A percentile compares a stretch with the other conserved stretches of the same genome.
phyloP scores from a whole-genome alignment of 768 basidiomycete genomes.

The Megacollybia marginata region DNA sequence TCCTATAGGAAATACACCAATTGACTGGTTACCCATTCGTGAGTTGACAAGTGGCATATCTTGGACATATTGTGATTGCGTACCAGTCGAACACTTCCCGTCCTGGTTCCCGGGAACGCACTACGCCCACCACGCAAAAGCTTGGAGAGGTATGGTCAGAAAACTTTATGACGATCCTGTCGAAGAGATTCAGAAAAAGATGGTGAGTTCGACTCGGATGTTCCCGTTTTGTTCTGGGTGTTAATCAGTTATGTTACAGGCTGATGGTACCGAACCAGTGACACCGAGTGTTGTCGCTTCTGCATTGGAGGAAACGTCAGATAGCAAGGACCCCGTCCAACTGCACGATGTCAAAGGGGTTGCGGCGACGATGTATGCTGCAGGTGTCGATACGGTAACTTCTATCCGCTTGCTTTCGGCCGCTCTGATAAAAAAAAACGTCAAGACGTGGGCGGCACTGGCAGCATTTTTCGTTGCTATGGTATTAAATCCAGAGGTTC shows the following conservation, averaged over 20 bases:
- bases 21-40: conserved; percentile 12
- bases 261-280: conserved; percentile 1
- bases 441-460: conserved; percentile 1
- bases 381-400: conserved; percentile 10
- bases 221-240: neutral
- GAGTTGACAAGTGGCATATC: conserved; percentile 1
- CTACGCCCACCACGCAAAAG: conserved; percentile 9
- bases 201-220: conserved; percentile 4
- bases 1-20: conserved; percentile 7
- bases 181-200: conserved; percentile 4
- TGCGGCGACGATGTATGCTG: conserved; percentile 10
- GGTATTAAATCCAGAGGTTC: conserved; percentile 16
- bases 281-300: neutral
- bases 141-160: conserved; percentile 1
- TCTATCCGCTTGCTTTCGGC: neutral
- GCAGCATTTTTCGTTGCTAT: conserved; percentile 17
- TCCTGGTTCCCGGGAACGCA: conserved; percentile 25
- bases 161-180: conserved; percentile 7
- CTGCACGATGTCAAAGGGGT: conserved; percentile 9
- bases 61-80: neutral
- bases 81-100: conserved; percentile 17
- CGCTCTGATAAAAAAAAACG: neutral
- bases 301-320: conserved; percentile 3
- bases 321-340: neutral
- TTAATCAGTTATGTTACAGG: conserved; percentile 1